phyloP scores from a whole-genome alignment of 1,284 basidiomycete species.

The Apiotrichum gracile region DNA sequence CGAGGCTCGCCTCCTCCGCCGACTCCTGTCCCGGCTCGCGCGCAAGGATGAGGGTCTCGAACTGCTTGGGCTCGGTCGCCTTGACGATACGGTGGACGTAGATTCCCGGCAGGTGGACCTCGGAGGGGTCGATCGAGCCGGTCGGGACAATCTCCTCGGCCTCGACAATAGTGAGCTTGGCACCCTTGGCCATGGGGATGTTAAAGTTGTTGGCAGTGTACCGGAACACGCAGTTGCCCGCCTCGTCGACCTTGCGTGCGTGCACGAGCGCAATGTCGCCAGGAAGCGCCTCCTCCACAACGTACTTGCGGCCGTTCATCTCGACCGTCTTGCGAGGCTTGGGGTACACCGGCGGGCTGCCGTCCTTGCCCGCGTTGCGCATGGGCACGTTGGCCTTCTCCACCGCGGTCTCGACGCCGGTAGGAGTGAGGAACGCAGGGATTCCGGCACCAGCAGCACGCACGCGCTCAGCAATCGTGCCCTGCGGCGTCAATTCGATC shows the following conservation, averaged over 20 bases:
- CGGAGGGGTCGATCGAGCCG: slow-evolving; percentile 71
- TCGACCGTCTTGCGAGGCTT: slow-evolving; percentile 68
- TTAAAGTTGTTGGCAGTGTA: slow-evolving; percentile 83
- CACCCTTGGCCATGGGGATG: slow-evolving; percentile 76
- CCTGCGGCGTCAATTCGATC: slow-evolving; percentile 62
- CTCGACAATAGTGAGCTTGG: slow-evolving; percentile 80
- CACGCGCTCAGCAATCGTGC: slow-evolving; percentile 78
- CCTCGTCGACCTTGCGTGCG: slow-evolving; percentile 88
- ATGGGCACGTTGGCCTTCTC: slow-evolving; percentile 63
- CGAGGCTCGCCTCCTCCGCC: slow-evolving; percentile 46
- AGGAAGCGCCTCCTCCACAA: slow-evolving; percentile 75
- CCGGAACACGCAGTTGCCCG: slow-evolving; percentile 72
- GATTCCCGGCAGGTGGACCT: slow-evolving; percentile 75
- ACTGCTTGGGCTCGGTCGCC: slow-evolving; percentile 64
- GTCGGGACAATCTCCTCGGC: slow-evolving; percentile 83
- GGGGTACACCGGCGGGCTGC: slow-evolving; percentile 19
- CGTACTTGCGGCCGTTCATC: slow-evolving; percentile 71
- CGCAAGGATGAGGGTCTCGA: slow-evolving; percentile 68
- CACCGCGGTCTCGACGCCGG: slow-evolving; percentile 74
- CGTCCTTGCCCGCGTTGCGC: slow-evolving; percentile 59
- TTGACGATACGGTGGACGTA: slow-evolving; percentile 78
- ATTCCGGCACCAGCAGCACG: slow-evolving; percentile 88
- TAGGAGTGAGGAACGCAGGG: slow-evolving; percentile 90
- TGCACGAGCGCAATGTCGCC: slow-evolving; percentile 81
- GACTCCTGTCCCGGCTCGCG: slow-evolving; percentile 38